Percentiles rank a stretch among this genome's conserved stretches.
Evolutionary conservation across 2,329 filamentous ascomycete genomes (phyloP).

Genomic region (Monosporascus cannonballus): DNA sequence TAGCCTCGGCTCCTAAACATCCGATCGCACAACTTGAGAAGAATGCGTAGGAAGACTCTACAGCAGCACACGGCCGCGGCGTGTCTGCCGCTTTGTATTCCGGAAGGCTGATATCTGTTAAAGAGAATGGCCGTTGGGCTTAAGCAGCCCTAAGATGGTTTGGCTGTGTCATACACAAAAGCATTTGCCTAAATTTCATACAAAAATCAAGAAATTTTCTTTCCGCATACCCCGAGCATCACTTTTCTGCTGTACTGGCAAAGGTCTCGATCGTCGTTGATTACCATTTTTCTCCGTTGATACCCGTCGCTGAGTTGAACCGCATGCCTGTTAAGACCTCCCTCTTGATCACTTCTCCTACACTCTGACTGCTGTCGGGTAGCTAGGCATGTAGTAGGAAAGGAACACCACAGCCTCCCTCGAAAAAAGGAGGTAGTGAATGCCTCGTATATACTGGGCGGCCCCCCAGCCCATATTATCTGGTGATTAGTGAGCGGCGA

Average conservation of each 20-base stretch:
- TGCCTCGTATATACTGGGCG: too few relatives aligned
- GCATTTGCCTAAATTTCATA: conserved; percentile 14
- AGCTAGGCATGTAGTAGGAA: too few relatives aligned
- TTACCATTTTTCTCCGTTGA: conserved; percentile 9
- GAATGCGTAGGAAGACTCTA: conserved; percentile 6
- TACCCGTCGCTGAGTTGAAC: neutral
- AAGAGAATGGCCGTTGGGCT: conserved; percentile 3
- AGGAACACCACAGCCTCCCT: too few relatives aligned
- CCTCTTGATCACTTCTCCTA: neutral
- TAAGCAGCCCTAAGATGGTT: conserved; percentile 10
- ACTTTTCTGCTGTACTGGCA: conserved; percentile 23
- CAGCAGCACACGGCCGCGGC: conserved; percentile 7
- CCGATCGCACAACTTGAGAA: neutral
- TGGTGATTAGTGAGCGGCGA: too few relatives aligned
- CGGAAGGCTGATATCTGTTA: conserved; percentile 11
- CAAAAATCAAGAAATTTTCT: conserved; percentile 24
- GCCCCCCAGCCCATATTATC: too few relatives aligned
- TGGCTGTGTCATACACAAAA: conserved; percentile 17
- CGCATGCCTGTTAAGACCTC: neutral
- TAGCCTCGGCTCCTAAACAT: conserved; percentile 48
- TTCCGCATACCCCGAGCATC: conserved; percentile 17
- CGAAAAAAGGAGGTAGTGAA: too few relatives aligned
- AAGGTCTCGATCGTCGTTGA: conserved; percentile 16
- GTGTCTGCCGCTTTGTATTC: conserved; percentile 11
- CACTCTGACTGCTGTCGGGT: too few relatives aligned